These are phyloP conservation scores for Euptelea pleiosperma DNA, from an alignment of 164 flowering plant species.

Conservation along the genomic window DNA sequence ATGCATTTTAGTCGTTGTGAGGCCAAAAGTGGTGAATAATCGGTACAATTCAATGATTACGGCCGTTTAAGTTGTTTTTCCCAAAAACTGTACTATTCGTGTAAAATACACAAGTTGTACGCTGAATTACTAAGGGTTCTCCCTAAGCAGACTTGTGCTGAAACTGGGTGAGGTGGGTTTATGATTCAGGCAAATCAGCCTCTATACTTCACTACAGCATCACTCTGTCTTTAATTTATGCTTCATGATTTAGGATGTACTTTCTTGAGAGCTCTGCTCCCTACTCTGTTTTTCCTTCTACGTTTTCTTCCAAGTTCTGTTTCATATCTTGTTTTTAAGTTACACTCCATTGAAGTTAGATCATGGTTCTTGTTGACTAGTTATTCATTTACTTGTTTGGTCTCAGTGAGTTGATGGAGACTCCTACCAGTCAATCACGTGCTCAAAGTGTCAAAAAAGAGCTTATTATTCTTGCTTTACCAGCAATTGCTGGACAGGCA, in stretches of 20 bases:
- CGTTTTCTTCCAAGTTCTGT: not conserved
- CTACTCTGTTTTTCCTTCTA: not conserved
- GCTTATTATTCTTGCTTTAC: conserved; percentile 69
- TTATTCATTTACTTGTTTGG: conserved; percentile 9
- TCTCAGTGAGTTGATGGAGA: conserved; percentile 33
- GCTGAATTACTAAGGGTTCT: no score
- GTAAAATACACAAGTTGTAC: no score
- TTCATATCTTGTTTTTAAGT: not conserved
- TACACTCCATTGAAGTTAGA: not conserved
- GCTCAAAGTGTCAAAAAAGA: conserved; percentile 47
- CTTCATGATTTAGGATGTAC: not conserved
- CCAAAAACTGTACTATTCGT: no score
- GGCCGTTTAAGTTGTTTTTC: no score
- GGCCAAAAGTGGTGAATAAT: no score
- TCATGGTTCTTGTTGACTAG: conserved; percentile 2
- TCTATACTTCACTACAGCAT: not conserved
- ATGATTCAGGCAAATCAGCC: not conserved
- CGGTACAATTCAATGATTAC: no score
- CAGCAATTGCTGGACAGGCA: conserved; percentile 91
- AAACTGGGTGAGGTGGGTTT: not conserved
- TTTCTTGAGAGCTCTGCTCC: no score
- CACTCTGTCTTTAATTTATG: not conserved
- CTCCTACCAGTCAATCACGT: conserved; percentile 17
- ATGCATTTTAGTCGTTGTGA: no score
- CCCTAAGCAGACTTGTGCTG: not conserved